Evolutionary conservation across 225 moss, liverwort and hornwort genomes (phyloP), one percentile per base, ranked within the genome.

Genomic region (Pseudisothecium myosuroides): DNA sequence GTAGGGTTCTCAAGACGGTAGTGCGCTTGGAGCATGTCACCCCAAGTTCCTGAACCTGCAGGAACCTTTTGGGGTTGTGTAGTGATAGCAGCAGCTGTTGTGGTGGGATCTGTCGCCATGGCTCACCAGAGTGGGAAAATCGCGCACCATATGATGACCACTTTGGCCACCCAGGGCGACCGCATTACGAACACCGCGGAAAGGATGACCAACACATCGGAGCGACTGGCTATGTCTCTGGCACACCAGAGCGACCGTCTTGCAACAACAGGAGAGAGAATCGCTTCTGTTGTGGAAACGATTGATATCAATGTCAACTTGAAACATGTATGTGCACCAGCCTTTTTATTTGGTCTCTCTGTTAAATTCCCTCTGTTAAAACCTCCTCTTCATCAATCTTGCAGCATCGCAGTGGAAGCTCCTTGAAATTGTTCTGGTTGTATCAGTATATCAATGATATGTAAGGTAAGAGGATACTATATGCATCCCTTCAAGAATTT

Each of bases 31-130:
- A 92, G 89, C 78, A 92, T 91, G 92, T 64, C 78, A 49, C 91
- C 87, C 49, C 92, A 91, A 87, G 87, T 92, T 81, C 91, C 91
- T 65, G 91, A 91, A 77, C 92, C 92, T 72, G 89, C 91, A 59
- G 89, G 91, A 85, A 66, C 85, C 26, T 92, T 92, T 91, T 91
- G 92, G 92, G 92, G 92, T 64, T 92, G 92, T 88, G 87, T 91
- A 83, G 91, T 91, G 85, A 87, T 91, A 47, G 92, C 92, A 64
- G 89, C 91, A 59, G 91, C 91, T 77, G 88, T 92, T 39, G 50
- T 91, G 20, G 87, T 93, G 27, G 92, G 93, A 52, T 86, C 93
- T 18, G 72, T 92, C 27, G 88, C 93, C 26, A 89, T 93, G 82
- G 93, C 89, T 87, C 93, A 90, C 60, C 93, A 93, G 27, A 85